Conservation (phyloP, 2,329 filamentous ascomycete genomes). For the Neofusicoccum sp. region DNA sequence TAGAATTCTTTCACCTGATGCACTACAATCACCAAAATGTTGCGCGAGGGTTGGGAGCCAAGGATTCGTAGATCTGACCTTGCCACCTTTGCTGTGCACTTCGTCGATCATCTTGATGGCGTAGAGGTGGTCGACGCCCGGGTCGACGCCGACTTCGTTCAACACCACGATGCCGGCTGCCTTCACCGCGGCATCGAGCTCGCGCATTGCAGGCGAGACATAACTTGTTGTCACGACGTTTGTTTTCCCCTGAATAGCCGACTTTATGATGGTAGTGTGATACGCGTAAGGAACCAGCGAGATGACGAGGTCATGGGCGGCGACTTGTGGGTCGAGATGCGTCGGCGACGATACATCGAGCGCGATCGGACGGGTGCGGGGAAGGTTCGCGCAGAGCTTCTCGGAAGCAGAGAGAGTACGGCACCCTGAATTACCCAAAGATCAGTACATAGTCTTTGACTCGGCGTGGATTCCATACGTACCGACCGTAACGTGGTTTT, state of each 20-base stretch:
- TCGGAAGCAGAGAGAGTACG: too few species aligned
- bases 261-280: conserved; percentile 20
- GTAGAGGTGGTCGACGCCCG: conserved; percentile 43
- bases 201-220: conserved; percentile 19
- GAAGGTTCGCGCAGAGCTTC: too few species aligned
- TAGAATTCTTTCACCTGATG: conserved; percentile 14
- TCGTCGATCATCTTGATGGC: conserved; percentile 20
- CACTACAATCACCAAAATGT: too few species aligned
- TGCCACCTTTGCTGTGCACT: conserved; percentile 17
- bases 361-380: too few species aligned
- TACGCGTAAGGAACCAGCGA: conserved; percentile 21
- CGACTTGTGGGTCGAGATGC: conserved; percentile 19
- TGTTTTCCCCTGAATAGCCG: conserved; percentile 17
- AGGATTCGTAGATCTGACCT: background rate
- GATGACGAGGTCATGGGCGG: conserved; percentile 19
- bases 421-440: too few species aligned
- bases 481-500: too few species aligned
- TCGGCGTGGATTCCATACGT: too few species aligned
- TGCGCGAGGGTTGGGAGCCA: too few species aligned
- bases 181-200: conserved; percentile 41
- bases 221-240: conserved; percentile 22
- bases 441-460: too few species aligned
- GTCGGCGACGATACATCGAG: conserved; percentile 11
- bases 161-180: conserved; percentile 30
- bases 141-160: conserved; percentile 23